A percentile compares a stretch with the other conserved stretches of the same genome.
Conservation (phyloP, 2,329 filamentous ascomycete species). For the Penicillium rolfsii region DNA sequence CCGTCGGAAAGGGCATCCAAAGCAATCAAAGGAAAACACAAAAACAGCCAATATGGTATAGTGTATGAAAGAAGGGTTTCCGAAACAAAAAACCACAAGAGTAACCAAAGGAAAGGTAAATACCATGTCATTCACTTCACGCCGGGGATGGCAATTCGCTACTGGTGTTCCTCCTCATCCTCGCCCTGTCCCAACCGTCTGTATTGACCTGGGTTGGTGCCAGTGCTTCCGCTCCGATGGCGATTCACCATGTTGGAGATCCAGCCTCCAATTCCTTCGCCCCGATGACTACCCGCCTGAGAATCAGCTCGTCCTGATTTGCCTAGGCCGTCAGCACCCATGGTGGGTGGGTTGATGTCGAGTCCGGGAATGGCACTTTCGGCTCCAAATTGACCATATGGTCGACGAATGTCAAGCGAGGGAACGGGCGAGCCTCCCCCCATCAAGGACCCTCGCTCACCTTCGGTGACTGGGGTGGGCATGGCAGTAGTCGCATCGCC, state of each 20-base stretch:
- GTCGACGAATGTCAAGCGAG: constrained; percentile 69
- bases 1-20: not conserved
- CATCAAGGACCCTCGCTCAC: constrained; percentile 82
- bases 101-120: not conserved
- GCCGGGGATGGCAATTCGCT: not conserved
- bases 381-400: constrained; percentile 54
- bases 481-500: constrained; percentile 87
- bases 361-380: constrained; percentile 76
- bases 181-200: constrained; percentile 53
- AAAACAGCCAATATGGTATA: constrained; percentile 7
- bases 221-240: constrained; percentile 45
- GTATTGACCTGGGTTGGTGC: constrained; percentile 48
- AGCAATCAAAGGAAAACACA: not conserved
- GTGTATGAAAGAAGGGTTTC: not conserved
- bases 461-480: constrained; percentile 74
- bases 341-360: constrained; percentile 76
- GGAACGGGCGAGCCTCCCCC: constrained; percentile 76
- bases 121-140: not conserved
- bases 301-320: constrained; percentile 48
- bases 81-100: constrained; percentile 5
- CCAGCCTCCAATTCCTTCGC: constrained; percentile 69
- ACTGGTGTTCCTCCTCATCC: constrained; percentile 32
- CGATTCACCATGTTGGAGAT: constrained; percentile 68
- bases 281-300: constrained; percentile 39
- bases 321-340: constrained; percentile 55